Evolutionary conservation across 1,284 basidiomycete genomes (phyloP).

Genomic region (Acaromyces ingoldii): DNA sequence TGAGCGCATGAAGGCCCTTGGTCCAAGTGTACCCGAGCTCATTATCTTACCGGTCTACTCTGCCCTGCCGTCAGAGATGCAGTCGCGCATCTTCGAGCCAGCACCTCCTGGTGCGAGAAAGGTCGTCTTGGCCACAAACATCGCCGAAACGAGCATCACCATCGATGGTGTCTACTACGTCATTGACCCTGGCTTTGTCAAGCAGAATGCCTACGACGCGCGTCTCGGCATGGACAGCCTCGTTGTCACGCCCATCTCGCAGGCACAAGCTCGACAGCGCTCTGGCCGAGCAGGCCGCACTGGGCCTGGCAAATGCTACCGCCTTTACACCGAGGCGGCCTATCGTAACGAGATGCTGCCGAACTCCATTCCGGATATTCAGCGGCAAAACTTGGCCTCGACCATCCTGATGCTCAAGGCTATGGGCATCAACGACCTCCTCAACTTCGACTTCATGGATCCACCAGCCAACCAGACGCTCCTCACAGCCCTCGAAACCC

Average conservation of each 20-base stretch:
- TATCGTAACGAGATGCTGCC: constrained; percentile 98
- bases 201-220: constrained; percentile 98
- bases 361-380: constrained; percentile 96
- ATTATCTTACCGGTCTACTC: constrained; percentile 97
- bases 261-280: constrained; percentile 92
- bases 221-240: constrained; percentile 96
- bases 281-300: constrained; percentile 94
- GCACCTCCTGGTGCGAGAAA: constrained; percentile 94
- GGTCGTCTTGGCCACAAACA: constrained; percentile 96
- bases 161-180: constrained; percentile 99
- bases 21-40: constrained; percentile 92
- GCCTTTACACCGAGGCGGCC: constrained; percentile 93
- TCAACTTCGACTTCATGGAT: constrained; percentile 99
- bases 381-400: constrained; percentile 84
- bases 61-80: constrained; percentile 92
- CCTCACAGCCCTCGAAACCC: constrained; percentile 83
- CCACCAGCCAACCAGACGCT: constrained; percentile 94
- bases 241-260: constrained; percentile 96
- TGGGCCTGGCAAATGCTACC: constrained; percentile 96
- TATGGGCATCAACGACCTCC: constrained; percentile 96
- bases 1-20: constrained; percentile 96
- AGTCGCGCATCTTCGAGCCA: constrained; percentile 94
- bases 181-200: constrained; percentile 93
- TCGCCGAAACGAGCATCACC: constrained; percentile 95
- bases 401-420: constrained; percentile 95